Evolutionary conservation across 2,329 filamentous ascomycete species (phyloP).

Genomic region (Aplosporella prunicola): DNA sequence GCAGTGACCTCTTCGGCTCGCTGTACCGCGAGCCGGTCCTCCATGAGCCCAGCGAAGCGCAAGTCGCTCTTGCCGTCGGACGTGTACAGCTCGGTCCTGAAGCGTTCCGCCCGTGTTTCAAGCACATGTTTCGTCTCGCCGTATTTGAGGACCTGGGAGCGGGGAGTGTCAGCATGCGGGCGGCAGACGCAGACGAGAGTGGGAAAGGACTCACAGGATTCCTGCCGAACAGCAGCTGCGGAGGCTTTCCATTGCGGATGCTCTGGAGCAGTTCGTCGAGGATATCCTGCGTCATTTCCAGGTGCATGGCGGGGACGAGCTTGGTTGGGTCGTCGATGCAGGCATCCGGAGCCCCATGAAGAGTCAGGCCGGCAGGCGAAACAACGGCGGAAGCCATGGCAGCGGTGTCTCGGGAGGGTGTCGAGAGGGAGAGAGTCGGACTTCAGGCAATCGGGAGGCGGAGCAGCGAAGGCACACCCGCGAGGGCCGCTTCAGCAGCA

Average conservation of each 20-base stretch:
- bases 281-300: conserved; percentile 32
- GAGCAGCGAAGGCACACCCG: conserved; percentile 7
- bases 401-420: neutral
- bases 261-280: conserved; percentile 32
- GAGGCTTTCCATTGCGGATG: conserved; percentile 26
- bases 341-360: conserved; percentile 30
- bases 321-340: conserved; percentile 21
- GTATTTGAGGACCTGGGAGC: conserved; percentile 43
- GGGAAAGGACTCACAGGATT: conserved; percentile 27
- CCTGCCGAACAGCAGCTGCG: conserved; percentile 30
- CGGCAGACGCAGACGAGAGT: neutral
- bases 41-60: conserved; percentile 48
- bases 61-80: conserved; percentile 37
- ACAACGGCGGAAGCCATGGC: conserved; percentile 23
- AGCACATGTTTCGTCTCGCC: conserved; percentile 48
- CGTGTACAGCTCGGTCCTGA: conserved; percentile 50
- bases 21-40: conserved; percentile 46
- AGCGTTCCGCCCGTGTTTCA: conserved; percentile 43
- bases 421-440: conserved; percentile 2
- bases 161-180: conserved; percentile 19
- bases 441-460: conserved; percentile 3
- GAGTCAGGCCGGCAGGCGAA: conserved; percentile 25
- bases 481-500: conserved; percentile 9
- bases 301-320: conserved; percentile 31
- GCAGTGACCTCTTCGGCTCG: conserved; percentile 46